phyloP scores from a whole-genome alignment of 176 grass and related monocot genomes.

The Hsuehochloa calcarea region DNA sequence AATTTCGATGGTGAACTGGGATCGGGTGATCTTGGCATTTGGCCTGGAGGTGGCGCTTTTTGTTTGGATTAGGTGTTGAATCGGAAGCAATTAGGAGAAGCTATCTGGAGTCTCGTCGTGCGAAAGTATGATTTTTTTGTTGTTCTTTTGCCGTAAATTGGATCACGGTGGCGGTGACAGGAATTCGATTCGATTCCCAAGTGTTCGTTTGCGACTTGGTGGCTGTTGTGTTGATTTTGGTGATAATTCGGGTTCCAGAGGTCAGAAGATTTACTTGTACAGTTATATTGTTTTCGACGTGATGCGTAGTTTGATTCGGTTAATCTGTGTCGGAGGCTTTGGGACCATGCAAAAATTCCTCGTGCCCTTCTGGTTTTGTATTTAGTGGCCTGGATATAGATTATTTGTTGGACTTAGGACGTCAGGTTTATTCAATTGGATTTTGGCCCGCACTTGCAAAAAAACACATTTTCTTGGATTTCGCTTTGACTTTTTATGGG shows the following conservation, averaged over 20 bases:
- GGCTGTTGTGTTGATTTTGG: not conserved
- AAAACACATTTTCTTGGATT: not conserved
- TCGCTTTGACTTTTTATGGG: not conserved
- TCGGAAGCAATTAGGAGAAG: not conserved
- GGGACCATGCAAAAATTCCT: not conserved
- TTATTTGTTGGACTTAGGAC: conserved; percentile 1
- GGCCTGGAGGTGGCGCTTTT: not conserved
- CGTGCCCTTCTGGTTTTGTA: not conserved
- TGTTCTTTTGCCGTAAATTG: not conserved
- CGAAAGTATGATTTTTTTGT: not conserved
- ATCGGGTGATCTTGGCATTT: conserved; percentile 30
- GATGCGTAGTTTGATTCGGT: not conserved
- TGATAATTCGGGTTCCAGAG: not conserved
- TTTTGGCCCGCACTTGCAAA: not conserved
- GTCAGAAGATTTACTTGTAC: not conserved
- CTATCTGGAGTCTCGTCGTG: not conserved
- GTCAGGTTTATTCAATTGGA: not conserved
- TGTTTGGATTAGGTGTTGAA: not conserved
- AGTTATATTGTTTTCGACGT: not conserved
- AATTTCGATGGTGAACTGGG: conserved; percentile 12
- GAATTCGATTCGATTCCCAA: not conserved
- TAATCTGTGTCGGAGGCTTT: not conserved
- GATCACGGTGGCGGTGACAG: not conserved
- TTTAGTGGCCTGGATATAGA: conserved; percentile 5
- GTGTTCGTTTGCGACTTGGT: not conserved